Evolutionary conservation across 257 asterid genomes (phyloP), one percentile per base, ranked within the genome.

Genomic region (Cynanchum wilfordii): DNA sequence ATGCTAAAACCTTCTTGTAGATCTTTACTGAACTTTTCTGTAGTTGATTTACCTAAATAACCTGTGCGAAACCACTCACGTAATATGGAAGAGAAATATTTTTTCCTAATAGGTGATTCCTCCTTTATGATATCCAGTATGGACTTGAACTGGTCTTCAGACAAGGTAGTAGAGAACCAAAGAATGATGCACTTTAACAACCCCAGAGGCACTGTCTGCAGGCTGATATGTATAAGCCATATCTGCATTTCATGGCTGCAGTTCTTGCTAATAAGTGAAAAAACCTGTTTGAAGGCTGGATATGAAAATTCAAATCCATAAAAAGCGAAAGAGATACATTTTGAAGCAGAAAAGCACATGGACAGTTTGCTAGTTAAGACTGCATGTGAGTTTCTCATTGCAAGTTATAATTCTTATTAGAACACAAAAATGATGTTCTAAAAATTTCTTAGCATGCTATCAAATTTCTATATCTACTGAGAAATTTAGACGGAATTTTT

Each of bases 181-280:
- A 85, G 79, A 69, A 84, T 75, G 17, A 85, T 74, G 79, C 88
- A 87, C 79, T 82, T 88, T 58, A 92, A 88, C 77, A 89, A 79
- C 68, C 97, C 97, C 73, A 92, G 91, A 42, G 97, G 97, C 89
- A 92, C 88, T 81, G 85, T 83, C 65, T 78, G 83, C 49, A 89
- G 89, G 84, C 90, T 79, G 68, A 87, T 84, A 79, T 84, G 87
- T 66, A 88, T 72, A 64, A 90, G 81, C 91, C 94, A 87, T 29
- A 85, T 77, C 85, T 86, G 96, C 88, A 82, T 79, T 76, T 83
- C 93, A 36, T 65, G 20, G 77, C 83, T 78, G 83, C 93, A 92
- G 67, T 76, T 86, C 78, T 78, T 76, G 76, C 83, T 66, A 76
- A 92, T 82, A 75, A 81, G 75, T 57, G 90, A 79, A 76, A 86